Evolutionary conservation across 352 stramenopile species (phyloP), one percentile per base, ranked within the genome.

Genomic region (Phytopythium cucurbitacearum): DNA sequence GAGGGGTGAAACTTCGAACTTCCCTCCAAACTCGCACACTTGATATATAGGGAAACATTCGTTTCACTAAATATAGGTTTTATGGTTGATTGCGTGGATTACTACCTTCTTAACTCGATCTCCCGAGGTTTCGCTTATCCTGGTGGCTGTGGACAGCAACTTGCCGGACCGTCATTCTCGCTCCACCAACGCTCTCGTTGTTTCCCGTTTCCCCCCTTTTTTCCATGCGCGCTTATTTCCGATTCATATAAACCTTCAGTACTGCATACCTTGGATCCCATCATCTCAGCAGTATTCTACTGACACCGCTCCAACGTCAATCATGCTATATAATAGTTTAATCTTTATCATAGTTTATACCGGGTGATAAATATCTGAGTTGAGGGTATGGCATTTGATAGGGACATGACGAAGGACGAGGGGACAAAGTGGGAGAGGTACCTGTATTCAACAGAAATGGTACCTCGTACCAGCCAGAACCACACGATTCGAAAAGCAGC

Each of bases 131-230:
- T 28, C 21, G 21, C 21, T 28, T 28, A 28, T 2, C 8, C 11
- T 13, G 0, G 1, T 48, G 48, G 41, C 50, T 16, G 37, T 69
- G 58, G 57, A 73, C 69, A 76, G 74, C 73, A 85, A 85, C 69
- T 81, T 79, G 59, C 59, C 47, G 57, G 50, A 85, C 71, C 74
- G 80, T 81, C 74, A 85, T 68, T 85, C 74, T 69, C 44, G 5
- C 6, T 4, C 1, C 12, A 75, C 46, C 62, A 62, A 64, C 68
- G 77, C 47, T 74, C 69, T 33, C 6, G 15, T n/a, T 35, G 15
- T 35, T 47, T 47, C 40, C 21, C 11, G 21, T 48, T 40, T 32
- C 21, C 21, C 21, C 44, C 44, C 44, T 48, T 48, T 48, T 28
- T 49, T 21, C 40, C 21, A 7, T 15, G 5, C 40, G 11, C 13